These are phyloP conservation scores for Talaromyces atroroseus DNA, from an alignment of 2,329 filamentous ascomycete genomes.

Conservation along the genomic window DNA sequence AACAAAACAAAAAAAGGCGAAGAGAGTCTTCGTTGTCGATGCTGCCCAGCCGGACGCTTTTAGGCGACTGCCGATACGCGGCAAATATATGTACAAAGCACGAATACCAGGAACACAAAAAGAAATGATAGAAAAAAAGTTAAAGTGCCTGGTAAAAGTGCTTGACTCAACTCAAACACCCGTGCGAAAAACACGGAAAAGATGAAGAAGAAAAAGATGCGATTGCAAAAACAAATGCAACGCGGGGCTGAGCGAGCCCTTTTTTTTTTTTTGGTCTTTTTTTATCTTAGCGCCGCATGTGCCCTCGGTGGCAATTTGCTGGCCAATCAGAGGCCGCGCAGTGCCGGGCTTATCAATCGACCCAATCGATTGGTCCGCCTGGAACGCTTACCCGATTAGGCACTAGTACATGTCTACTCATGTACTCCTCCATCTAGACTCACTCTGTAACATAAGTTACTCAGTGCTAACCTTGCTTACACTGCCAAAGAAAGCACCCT, in stretches of 20 bases:
- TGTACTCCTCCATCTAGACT: too few species aligned
- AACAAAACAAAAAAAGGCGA: background rate
- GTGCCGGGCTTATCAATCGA: slow-evolving; percentile 6
- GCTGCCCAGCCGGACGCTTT: slow-evolving; percentile 5
- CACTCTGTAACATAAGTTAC: too few species aligned
- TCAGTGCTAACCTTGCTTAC: too few species aligned
- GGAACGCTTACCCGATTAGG: too few species aligned
- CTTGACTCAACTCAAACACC: background rate
- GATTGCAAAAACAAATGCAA: background rate
- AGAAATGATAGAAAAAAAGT: background rate
- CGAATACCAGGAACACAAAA: background rate
- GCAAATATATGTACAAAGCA: slow-evolving; percentile 10
- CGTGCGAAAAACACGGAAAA: background rate
- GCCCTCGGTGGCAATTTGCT: background rate
- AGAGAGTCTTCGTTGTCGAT: background rate
- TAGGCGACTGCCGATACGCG: slow-evolving; percentile 1
- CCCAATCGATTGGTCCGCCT: too few species aligned
- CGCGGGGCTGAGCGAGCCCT: slow-evolving; percentile 9
- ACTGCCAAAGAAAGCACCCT: too few species aligned
- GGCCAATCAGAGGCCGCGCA: slow-evolving; percentile 6
- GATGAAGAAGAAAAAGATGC: background rate
- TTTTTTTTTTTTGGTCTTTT: slow-evolving; percentile 9
- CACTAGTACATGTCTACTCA: too few species aligned
- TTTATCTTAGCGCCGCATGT: slow-evolving; percentile 10
- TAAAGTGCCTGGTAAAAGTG: background rate